A percentile compares a stretch with the other conserved stretches of the same genome.
Conservation (phyloP, 768 basidiomycete species). For the Naganishia friedmannii region DNA sequence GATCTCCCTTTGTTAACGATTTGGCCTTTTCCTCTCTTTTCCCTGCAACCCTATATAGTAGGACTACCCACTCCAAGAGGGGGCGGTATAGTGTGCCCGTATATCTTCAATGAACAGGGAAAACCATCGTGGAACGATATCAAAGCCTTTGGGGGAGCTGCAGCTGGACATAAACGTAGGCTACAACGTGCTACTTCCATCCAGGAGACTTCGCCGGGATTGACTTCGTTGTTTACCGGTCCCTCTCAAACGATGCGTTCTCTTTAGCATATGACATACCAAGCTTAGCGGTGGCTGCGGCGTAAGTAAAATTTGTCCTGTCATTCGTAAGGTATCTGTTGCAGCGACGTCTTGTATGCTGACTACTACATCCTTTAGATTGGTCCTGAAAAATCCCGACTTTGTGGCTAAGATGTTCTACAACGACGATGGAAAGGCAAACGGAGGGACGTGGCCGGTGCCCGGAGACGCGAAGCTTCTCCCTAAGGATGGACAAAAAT, state of each 20-base stretch:
- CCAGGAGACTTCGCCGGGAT: background rate
- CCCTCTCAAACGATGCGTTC: background rate
- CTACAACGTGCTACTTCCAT: background rate
- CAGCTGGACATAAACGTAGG: background rate
- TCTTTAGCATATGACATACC: too few species aligned
- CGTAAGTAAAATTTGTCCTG: background rate
- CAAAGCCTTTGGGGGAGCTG: background rate
- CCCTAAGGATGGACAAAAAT: background rate
- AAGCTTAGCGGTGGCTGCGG: conserved; percentile 1
- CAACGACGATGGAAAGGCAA: background rate
- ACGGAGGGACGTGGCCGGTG: background rate
- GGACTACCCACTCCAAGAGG: background rate
- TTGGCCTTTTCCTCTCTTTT: too few species aligned
- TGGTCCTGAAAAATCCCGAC: background rate
- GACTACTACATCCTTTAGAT: background rate
- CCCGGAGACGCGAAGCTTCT: background rate
- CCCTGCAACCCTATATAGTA: too few species aligned
- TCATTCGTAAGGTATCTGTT: too few species aligned
- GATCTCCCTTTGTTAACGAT: too few species aligned
- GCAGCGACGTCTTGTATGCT: too few species aligned
- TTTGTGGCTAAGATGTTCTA: background rate
- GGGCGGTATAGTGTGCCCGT: background rate
- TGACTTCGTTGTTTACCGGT: background rate
- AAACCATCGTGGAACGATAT: background rate
- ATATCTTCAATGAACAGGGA: background rate